A percentile compares a stretch with the other conserved stretches of the same genome.
Evolutionary conservation across 768 basidiomycete genomes (phyloP).

Genomic region (Leccinum longicurvipes): DNA sequence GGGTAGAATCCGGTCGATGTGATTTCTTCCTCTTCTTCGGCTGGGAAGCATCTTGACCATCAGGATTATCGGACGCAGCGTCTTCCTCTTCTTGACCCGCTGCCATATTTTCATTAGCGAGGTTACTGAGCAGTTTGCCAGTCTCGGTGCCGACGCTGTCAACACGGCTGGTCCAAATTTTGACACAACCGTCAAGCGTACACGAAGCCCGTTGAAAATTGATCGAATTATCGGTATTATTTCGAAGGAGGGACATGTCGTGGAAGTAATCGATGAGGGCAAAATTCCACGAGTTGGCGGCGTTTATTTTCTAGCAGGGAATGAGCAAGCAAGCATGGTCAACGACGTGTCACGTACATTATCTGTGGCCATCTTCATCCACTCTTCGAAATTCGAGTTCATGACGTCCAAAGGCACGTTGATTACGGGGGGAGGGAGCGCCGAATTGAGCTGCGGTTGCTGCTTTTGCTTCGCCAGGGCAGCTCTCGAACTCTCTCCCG

Average conservation of each 20-base stretch:
- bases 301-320: slow-evolving; percentile 88
- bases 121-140: slow-evolving; percentile 88
- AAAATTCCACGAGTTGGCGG: slow-evolving; percentile 95
- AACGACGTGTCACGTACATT: slow-evolving; percentile 56
- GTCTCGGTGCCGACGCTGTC: slow-evolving; percentile 97
- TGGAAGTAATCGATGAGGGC: slow-evolving; percentile 99
- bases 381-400: slow-evolving; percentile 94
- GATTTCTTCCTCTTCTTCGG: slow-evolving; percentile 58
- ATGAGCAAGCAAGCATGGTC: slow-evolving; percentile 5
- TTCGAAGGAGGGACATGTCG: slow-evolving; percentile 93
- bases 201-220: slow-evolving; percentile 99
- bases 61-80: slow-evolving; percentile 56
- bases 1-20: slow-evolving; percentile 73
- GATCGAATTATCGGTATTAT: slow-evolving; percentile 92
- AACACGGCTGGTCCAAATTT: slow-evolving; percentile 98
- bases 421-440: slow-evolving; percentile 52
- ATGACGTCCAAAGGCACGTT: slow-evolving; percentile 78
- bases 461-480: slow-evolving; percentile 52
- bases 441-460: slow-evolving; percentile 56
- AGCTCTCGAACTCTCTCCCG: slow-evolving; percentile 39
- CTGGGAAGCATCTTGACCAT: slow-evolving; percentile 61
- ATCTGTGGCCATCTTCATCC: slow-evolving; percentile 99
- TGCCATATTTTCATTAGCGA: slow-evolving; percentile 62
- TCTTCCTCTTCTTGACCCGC: slow-evolving; percentile 61
- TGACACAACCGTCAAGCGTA: slow-evolving; percentile 97